phyloP scores from a whole-genome alignment of 768 basidiomycete genomes.

The Strobilomyces echinocephalus region DNA sequence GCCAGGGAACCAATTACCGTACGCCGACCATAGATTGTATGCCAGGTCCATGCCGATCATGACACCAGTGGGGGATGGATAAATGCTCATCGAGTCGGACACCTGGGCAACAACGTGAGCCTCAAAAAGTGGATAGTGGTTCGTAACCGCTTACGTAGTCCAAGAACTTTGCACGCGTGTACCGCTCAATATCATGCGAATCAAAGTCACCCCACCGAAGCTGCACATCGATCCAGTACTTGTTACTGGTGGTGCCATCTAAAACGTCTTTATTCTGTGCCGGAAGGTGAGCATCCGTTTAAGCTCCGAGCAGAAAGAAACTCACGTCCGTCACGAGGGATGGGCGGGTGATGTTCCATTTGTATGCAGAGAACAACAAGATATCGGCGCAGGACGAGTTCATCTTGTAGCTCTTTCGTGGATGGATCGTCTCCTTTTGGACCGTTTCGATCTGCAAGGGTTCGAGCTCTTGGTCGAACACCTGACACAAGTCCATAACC shows the following conservation, averaged over 20 bases:
- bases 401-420: slow-evolving; percentile 99
- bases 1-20: slow-evolving; percentile 99
- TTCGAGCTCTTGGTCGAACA: slow-evolving; percentile 98
- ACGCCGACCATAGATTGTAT: slow-evolving; percentile 97
- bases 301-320: slow-evolving; percentile 1
- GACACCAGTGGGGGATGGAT: slow-evolving; percentile 97
- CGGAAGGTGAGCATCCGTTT: slow-evolving; percentile 8
- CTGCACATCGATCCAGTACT: slow-evolving; percentile 98
- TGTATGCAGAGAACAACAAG: slow-evolving; percentile 91
- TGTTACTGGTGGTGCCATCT: slow-evolving; percentile 97
- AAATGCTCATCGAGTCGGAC: slow-evolving; percentile 97
- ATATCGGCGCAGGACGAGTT: slow-evolving; percentile 99
- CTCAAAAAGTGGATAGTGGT: background rate
- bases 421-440: slow-evolving; percentile 99
- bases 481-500: slow-evolving; percentile 96
- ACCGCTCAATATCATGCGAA: slow-evolving; percentile 97
- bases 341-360: slow-evolving; percentile 98
- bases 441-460: slow-evolving; percentile 98
- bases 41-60: slow-evolving; percentile 99
- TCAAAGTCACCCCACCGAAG: slow-evolving; percentile 98
- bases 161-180: slow-evolving; percentile 97
- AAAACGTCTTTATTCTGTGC: slow-evolving; percentile 83
- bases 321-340: slow-evolving; percentile 90
- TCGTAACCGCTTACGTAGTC: slow-evolving; percentile 67
- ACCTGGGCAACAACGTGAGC: slow-evolving; percentile 42